phyloP scores from a whole-genome alignment of 345 rosid genomes.

The Rhodamnia rubescens region DNA sequence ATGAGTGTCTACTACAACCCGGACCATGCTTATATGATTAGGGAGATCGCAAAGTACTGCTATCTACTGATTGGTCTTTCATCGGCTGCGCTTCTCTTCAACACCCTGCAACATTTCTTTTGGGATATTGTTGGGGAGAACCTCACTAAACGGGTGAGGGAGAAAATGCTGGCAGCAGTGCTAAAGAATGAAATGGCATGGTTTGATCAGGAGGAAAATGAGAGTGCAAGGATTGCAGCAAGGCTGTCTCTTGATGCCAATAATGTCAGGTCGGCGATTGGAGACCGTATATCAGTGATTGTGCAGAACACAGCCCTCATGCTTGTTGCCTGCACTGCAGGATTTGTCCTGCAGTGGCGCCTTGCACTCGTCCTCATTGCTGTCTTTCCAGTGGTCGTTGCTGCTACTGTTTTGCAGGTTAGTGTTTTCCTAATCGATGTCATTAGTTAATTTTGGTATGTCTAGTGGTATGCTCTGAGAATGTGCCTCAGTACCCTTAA shows the following conservation, averaged over 20 bases:
- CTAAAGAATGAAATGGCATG: conserved; percentile 95
- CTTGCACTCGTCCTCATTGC: conserved; percentile 93
- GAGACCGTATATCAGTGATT: conserved; percentile 89
- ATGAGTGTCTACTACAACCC: conserved; percentile 87
- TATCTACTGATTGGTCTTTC: conserved; percentile 88
- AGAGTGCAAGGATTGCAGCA: conserved; percentile 85
- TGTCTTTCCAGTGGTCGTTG: conserved; percentile 94
- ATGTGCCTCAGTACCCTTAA: not conserved
- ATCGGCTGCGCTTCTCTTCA: conserved; percentile 85
- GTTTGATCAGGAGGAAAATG: conserved; percentile 98
- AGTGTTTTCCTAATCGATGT: not conserved
- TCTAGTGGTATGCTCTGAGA: not conserved
- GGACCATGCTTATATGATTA: conserved; percentile 70
- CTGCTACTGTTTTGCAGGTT: conserved; percentile 98
- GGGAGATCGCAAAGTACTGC: conserved; percentile 81
- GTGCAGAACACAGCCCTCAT: conserved; percentile 92
- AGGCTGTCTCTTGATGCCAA: conserved; percentile 94
- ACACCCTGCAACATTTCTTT: conserved; percentile 90
- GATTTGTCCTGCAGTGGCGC: conserved; percentile 96
- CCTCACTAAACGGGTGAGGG: conserved; percentile 90
- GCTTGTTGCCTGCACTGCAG: conserved; percentile 97
- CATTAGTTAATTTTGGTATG: not conserved
- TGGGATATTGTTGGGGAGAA: conserved; percentile 99
- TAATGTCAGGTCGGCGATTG: conserved; percentile 95
- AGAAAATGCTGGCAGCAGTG: conserved; percentile 81